phyloP scores from a whole-genome alignment of 495 filamentous ascomycete genomes.

The Trichoderma reesei region DNA sequence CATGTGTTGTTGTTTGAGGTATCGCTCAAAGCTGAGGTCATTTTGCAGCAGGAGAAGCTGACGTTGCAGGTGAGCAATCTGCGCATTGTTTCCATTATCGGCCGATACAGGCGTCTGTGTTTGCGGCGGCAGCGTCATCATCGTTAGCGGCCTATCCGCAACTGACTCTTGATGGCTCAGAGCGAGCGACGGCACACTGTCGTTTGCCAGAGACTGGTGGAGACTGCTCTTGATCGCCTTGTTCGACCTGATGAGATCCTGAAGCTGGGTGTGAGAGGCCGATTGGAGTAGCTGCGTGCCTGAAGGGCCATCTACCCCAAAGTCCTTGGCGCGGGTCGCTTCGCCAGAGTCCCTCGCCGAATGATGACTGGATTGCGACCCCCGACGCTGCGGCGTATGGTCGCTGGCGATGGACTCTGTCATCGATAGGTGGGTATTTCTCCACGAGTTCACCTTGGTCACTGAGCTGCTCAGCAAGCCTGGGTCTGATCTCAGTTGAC shows the following conservation, averaged over 20 bases:
- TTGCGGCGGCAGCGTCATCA: conserved; percentile 15
- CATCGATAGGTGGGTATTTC: conserved; percentile 17
- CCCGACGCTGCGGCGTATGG: conserved; percentile 21
- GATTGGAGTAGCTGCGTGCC: conserved; percentile 36
- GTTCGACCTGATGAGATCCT: conserved; percentile 45
- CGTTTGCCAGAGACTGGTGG: conserved; percentile 39
- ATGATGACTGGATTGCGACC: conserved; percentile 31
- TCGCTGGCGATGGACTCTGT: conserved; percentile 38
- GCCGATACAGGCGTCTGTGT: conserved; percentile 7
- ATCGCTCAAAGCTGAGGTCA: conserved; percentile 68
- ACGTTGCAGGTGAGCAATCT: conserved; percentile 50
- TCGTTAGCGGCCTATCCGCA: conserved; percentile 21
- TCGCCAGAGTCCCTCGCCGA: conserved; percentile 33
- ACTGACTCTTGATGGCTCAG: conserved; percentile 33
- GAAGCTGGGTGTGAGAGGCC: conserved; percentile 38
- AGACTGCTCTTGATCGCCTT: conserved; percentile 41
- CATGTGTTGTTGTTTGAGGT: conserved; percentile 65
- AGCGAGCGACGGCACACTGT: conserved; percentile 39
- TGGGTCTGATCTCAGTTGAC: conserved; percentile 11
- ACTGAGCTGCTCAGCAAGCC: conserved; percentile 30
- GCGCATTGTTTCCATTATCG: conserved; percentile 20
- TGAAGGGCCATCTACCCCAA: conserved; percentile 45
- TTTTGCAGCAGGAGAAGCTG: conserved; percentile 59
- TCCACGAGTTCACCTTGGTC: conserved; percentile 11
- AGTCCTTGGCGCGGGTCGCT: conserved; percentile 24